Percentiles rank a stretch among this genome's conserved stretches.
phyloP scores from a whole-genome alignment of 2,329 filamentous ascomycete species.

The Aspergillus tubingensis region DNA sequence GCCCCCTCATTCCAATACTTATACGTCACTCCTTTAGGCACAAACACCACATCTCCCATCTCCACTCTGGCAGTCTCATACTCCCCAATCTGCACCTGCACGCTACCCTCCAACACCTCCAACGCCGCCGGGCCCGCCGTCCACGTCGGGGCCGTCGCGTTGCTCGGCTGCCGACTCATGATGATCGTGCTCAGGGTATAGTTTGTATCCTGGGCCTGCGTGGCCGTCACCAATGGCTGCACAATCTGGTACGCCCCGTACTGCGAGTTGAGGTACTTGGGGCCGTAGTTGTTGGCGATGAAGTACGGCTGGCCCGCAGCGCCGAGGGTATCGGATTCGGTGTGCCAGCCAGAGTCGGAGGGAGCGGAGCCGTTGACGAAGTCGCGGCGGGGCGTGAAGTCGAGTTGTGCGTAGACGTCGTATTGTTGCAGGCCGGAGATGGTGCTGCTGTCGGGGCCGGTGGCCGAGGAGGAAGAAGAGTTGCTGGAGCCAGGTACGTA shows the following conservation, averaged over 20 bases:
- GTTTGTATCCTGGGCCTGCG: constrained; percentile 41
- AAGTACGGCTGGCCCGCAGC: constrained; percentile 43
- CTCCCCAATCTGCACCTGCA: constrained; percentile 37
- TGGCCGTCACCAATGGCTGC: constrained; percentile 46
- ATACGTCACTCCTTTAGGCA: constrained; percentile 36
- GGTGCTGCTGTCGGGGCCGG: constrained; percentile 30
- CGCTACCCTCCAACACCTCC: constrained; percentile 42
- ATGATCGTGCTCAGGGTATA: constrained; percentile 51
- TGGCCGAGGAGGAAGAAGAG: constrained; percentile 28
- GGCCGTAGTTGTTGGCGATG: constrained; percentile 50
- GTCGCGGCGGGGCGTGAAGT: constrained; percentile 45
- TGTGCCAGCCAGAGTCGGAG: constrained; percentile 40
- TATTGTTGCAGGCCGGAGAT: constrained; percentile 43
- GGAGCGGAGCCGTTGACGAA: constrained; percentile 47
- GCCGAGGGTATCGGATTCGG: constrained; percentile 38
- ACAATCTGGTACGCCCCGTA: constrained; percentile 47
- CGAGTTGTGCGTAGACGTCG: constrained; percentile 49
- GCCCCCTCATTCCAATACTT: constrained; percentile 36
- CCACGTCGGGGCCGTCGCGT: constrained; percentile 27
- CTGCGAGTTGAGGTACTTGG: constrained; percentile 46
- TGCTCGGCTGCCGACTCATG: constrained; percentile 32
- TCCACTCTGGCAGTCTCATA: constrained; percentile 32
- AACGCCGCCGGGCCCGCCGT: constrained; percentile 37
- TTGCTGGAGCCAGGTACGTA: constrained; percentile 38
- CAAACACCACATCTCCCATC: constrained; percentile 44